Percentiles rank a stretch among this genome's conserved stretches.
Conservation (phyloP, 2,329 filamentous ascomycete genomes). For the Boeremia lycopersici region DNA sequence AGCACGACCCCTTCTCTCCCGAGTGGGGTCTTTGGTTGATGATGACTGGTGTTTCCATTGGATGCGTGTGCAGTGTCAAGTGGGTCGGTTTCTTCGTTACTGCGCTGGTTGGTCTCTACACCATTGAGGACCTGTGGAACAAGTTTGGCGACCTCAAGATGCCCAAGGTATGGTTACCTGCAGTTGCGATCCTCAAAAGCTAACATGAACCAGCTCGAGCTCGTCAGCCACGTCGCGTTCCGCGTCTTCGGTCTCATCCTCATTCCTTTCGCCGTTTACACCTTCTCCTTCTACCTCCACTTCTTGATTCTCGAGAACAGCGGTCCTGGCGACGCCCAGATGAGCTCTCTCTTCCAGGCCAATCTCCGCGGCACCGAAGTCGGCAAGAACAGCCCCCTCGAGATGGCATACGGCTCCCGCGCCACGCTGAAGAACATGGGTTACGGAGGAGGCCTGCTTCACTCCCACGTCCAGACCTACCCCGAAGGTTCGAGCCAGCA, state of each 20-base stretch:
- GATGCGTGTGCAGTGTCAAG: constrained; percentile 98
- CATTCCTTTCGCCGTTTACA: constrained; percentile 87
- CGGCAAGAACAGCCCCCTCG: constrained; percentile 90
- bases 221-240: constrained; percentile 78
- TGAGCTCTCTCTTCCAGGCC: constrained; percentile 99
- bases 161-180: constrained; percentile 65
- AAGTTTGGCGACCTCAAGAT: constrained; percentile 96
- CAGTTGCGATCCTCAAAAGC: constrained; percentile 2
- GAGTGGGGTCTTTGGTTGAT: constrained; percentile 97
- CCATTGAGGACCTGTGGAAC: constrained; percentile 94
- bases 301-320: constrained; percentile 93
- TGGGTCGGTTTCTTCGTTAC: constrained; percentile 97
- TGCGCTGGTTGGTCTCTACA: constrained; percentile 93
- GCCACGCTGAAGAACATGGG: constrained; percentile 99
- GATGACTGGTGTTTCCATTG: constrained; percentile 92
- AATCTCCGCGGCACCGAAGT: constrained; percentile 94
- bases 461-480: constrained; percentile 95
- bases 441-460: constrained; percentile 92
- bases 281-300: constrained; percentile 93
- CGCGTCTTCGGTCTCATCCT: constrained; percentile 87
- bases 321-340: constrained; percentile 97
- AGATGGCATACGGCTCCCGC: constrained; percentile 86
- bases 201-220: constrained; percentile 57
- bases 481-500: constrained; percentile 93
- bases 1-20: constrained; percentile 80